Evolutionary conservation across 306 rosid genomes (phyloP), one percentile per base, ranked within the genome.

Genomic region (Vachellia pachyceras): DNA sequence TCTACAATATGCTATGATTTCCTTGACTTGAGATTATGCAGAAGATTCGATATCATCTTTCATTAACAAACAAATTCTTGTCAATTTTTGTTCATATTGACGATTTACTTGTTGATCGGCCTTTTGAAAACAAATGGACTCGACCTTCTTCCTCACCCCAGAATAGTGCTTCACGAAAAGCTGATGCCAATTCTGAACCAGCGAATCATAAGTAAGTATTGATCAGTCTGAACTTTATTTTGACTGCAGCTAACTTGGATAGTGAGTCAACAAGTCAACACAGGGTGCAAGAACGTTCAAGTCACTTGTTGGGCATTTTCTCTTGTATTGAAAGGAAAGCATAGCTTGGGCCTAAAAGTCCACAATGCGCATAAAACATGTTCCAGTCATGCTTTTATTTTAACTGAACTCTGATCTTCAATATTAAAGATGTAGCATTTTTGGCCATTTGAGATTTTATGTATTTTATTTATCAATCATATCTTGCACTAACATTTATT

Each of bases 81-180:
- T 46, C 60, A 20, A 52, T 70, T 67, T 25, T 18, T 25, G 11
- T 81, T 84, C 5, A 36, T 80, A 41, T 73, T 83, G 60, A 83
- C 78, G 37, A 72, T 78, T 83, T 87, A 22, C 80, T 72, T 81
- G 18, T 86, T 79, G 54, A 74, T 61, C 90, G 92, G 97, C 91
- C 93, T 67, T 89, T 90, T 57, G 90, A 92, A 61, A 95, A 95
- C 86, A 91, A 91, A 83, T 95, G 99, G 99, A 84, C 45, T 82
- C 97, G 97, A 46, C 57, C 84, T 63, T 82, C 91, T 54, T 29
- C 94, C 76, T 63, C 77, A 7, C 75, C 85, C 14, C 82, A 85
- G 55, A 73, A 22, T 49, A 80, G 74, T 49, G 65, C 80, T 74
- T 50, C 89, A 10, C 85, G 82, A 10, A 85, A 81, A 79, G 60